Conservation (phyloP, 805 yeast species). For the Ogataea allantospora region DNA sequence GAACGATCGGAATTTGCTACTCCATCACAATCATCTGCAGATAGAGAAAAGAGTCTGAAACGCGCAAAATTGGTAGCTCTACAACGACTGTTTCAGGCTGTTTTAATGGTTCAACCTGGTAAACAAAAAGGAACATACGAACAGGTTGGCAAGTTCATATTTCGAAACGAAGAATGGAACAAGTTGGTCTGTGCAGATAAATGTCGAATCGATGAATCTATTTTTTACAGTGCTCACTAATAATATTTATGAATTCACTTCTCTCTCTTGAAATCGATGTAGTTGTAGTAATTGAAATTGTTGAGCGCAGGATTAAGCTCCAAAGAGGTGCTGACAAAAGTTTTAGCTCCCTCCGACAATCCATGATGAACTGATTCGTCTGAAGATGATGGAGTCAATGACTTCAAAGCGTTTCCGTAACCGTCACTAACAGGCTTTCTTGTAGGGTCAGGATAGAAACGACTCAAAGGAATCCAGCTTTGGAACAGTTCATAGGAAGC, state of each 20-base stretch:
- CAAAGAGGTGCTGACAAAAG: constrained; percentile 31
- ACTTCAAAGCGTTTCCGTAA: constrained; percentile 26
- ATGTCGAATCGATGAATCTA: constrained; percentile 37
- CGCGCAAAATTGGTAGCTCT: constrained; percentile 40
- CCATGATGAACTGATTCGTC: constrained; percentile 26
- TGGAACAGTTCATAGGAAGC: constrained; percentile 96
- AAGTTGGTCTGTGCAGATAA: constrained; percentile 33
- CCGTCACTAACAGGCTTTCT: constrained; percentile 22
- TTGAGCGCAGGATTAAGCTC: constrained; percentile 33
- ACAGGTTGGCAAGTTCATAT: constrained; percentile 43
- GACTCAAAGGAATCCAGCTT: constrained; percentile 65
- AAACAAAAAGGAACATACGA: constrained; percentile 12
- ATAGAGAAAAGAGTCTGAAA: constrained; percentile 28
- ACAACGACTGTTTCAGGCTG: constrained; percentile 44
- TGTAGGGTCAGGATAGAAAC: constrained; percentile 32
- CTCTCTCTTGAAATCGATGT: constrained; percentile 24
- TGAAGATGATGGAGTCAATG: constrained; percentile 24
- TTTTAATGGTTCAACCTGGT: constrained; percentile 27
- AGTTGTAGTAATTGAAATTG: constrained; percentile 28
- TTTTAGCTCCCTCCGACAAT: constrained; percentile 31
- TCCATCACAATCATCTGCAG: constrained; percentile 48
- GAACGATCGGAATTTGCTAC: constrained; percentile 58
- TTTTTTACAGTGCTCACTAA: constrained; percentile 29
- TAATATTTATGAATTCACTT: constrained; percentile 8
- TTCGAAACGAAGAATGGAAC: constrained; percentile 43